These are phyloP conservation scores for Blastosporella zonata DNA, from an alignment of 1,284 basidiomycete genomes.

Conservation along the genomic window DNA sequence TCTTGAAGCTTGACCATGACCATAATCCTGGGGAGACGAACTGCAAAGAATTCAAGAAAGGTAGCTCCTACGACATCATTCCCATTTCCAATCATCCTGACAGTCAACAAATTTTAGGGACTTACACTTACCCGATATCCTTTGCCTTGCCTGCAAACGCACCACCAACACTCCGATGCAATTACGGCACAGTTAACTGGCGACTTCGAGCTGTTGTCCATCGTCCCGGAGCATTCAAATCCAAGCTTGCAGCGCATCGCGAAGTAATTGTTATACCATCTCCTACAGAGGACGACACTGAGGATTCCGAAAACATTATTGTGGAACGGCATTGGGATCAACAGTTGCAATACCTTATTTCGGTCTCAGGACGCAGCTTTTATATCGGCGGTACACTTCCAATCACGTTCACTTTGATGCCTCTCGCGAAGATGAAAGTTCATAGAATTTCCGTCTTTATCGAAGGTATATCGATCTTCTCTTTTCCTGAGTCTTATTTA, in stretches of 20 bases:
- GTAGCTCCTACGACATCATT: conserved; percentile 34
- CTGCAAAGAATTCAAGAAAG: conserved; percentile 91
- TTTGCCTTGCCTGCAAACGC: conserved; percentile 81
- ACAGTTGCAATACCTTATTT: conserved; percentile 83
- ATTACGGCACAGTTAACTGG: conserved; percentile 82
- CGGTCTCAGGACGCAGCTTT: conserved; percentile 79
- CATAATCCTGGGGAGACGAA: conserved; percentile 49
- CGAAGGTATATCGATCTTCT: conserved; percentile 65
- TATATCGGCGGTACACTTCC: conserved; percentile 84
- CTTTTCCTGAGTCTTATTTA: conserved; percentile 1
- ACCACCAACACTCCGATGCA: conserved; percentile 78
- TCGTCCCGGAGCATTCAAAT: conserved; percentile 78
- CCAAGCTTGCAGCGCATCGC: conserved; percentile 68
- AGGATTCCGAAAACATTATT: conserved; percentile 81
- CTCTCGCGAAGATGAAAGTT: conserved; percentile 82
- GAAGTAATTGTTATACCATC: conserved; percentile 79
- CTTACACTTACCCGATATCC: conserved; percentile 92
- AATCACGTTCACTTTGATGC: conserved; percentile 80
- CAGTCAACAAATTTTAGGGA: conserved; percentile 46
- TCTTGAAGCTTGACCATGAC: conserved; percentile 44
- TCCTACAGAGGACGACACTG: conserved; percentile 77
- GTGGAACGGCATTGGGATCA: conserved; percentile 93
- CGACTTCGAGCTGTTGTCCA: conserved; percentile 80
- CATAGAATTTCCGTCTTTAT: conserved; percentile 76
- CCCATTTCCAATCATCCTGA: conserved; percentile 5